A percentile compares a stretch with the other conserved stretches of the same genome.
These are phyloP conservation scores for Pyrenochaeta sp. DNA, from an alignment of 2,329 filamentous ascomycete genomes.

Conservation along the genomic window DNA sequence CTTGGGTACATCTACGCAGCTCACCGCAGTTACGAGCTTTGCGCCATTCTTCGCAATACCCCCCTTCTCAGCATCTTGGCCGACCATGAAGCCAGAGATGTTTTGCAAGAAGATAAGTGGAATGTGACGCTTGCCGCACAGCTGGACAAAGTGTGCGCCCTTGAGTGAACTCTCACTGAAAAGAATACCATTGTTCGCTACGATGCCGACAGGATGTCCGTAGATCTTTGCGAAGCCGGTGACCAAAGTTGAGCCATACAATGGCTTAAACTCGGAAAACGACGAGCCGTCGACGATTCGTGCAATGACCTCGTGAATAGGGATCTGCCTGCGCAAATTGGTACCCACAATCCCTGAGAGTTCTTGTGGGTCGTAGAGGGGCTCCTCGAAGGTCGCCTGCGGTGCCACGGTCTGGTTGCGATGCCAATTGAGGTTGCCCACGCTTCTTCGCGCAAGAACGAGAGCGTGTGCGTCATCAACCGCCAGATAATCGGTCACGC, in stretches of 20 bases:
- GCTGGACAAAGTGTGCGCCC: constrained; percentile 95
- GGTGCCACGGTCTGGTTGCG: constrained; percentile 46
- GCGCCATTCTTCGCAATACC: constrained; percentile 98
- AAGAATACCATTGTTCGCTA: constrained; percentile 95
- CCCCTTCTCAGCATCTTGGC: constrained; percentile 86
- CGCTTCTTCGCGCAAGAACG: constrained; percentile 80
- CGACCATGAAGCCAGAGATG: constrained; percentile 98
- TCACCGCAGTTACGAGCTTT: constrained; percentile 94
- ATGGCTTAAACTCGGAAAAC: constrained; percentile 93
- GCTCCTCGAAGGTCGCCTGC: constrained; percentile 69
- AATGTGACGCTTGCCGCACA: constrained; percentile 88
- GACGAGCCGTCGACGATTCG: constrained; percentile 89
- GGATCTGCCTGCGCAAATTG: constrained; percentile 85
- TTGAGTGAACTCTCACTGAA: constrained; percentile 91
- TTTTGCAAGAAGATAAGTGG: constrained; percentile 95
- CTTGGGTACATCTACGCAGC: constrained; percentile 93
- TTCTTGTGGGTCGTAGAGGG: constrained; percentile 80
- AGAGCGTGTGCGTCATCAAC: constrained; percentile 94
- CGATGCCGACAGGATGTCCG: constrained; percentile 87
- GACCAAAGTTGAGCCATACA: constrained; percentile 88
- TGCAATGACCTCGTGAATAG: constrained; percentile 89
- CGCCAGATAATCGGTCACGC: constrained; percentile 94
- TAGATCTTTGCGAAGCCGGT: constrained; percentile 90
- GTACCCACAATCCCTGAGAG: constrained; percentile 88
- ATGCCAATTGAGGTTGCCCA: constrained; percentile 92